Evolutionary conservation across 345 rosid genomes (phyloP), one percentile per base, ranked within the genome.

Genomic region (Camelina sativa): DNA sequence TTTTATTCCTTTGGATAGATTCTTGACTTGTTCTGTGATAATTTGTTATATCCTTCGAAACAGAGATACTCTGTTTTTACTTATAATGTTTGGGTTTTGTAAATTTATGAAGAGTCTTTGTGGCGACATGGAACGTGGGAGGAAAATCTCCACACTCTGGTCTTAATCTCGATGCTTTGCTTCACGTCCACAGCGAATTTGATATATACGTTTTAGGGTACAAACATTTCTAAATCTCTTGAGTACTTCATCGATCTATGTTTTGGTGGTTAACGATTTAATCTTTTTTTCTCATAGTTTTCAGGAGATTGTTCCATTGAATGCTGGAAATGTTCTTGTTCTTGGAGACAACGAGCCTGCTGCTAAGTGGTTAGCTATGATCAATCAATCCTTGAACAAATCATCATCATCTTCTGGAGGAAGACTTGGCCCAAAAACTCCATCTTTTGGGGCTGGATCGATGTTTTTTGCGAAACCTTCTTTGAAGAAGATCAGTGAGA

Each of bases 41-140:
- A 11, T 53, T 64, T 52, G 59, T 34, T 34, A 17, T 34, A 15
- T 65, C 57, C 7, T 9, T 64, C 5, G 50, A 67, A 61, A 41
- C 63, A 60, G 62, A 75, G 62, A 7, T 53, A 12, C 56, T 78
- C 60, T 60, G 77, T 65, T 67, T 71, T 65, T 9, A 25, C 59
- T 8, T 66, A 23, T 67, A 25, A 68, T 11, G 8, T 54, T 68
- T 53, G 61, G 6, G 34, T 44, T 61, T 62, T 83, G 43, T 15
- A 13, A 52, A 20, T 40, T 48, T 53, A 41, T 71, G 66, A 71
- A 92, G 99, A 72, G 88, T 87, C 76, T 95, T 87, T 60, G 96
- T 95, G n/a, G 92, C 93, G 1, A 95, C 99, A 73, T 95, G 99
- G 99, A 95, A 95, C 76, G 97, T 86, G 1, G 99, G 96, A 67